These are phyloP conservation scores for Calonectria pseudoturangicola DNA, from an alignment of 2,329 filamentous ascomycete genomes.

Conservation along the genomic window DNA sequence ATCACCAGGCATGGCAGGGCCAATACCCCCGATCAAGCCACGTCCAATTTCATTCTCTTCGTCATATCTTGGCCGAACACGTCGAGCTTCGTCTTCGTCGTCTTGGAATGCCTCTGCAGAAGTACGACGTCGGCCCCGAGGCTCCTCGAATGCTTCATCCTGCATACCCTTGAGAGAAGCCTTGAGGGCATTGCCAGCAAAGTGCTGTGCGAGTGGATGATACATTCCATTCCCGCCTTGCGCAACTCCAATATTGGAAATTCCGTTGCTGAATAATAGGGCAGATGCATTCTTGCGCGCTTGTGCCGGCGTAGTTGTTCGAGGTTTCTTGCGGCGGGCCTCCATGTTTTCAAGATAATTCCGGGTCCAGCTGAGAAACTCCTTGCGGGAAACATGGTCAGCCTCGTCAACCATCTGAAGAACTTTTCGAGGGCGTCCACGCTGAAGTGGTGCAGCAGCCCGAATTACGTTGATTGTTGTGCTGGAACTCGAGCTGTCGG, in stretches of 20 bases:
- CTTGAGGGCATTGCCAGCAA: conserved; percentile 67
- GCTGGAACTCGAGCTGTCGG: conserved; percentile 47
- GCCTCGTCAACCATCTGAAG: conserved; percentile 56
- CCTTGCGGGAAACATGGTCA: conserved; percentile 60
- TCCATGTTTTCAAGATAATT: conserved; percentile 75
- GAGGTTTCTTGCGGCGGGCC: conserved; percentile 52
- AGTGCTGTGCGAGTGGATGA: conserved; percentile 66
- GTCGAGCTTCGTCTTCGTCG: conserved; percentile 59
- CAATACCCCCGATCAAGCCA: conserved; percentile 52
- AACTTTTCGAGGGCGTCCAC: conserved; percentile 53
- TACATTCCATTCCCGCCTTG: conserved; percentile 53
- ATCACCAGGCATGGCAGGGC: conserved; percentile 59
- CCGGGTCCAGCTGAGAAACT: conserved; percentile 63
- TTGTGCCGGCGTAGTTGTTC: conserved; percentile 56
- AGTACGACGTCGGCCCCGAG: conserved; percentile 62
- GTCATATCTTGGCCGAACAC: conserved; percentile 61
- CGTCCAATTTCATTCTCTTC: conserved; percentile 56
- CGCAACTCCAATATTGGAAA: conserved; percentile 57
- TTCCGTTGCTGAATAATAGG: conserved; percentile 58
- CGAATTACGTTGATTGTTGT: conserved; percentile 47
- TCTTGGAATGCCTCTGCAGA: conserved; percentile 67
- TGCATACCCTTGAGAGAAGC: conserved; percentile 55
- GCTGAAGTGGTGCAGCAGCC: conserved; percentile 46
- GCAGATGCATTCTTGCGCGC: conserved; percentile 62
- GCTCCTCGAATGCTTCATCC: conserved; percentile 44